These are phyloP conservation scores for Apiotrichum montevideense DNA, from an alignment of 1,284 basidiomycete species.

Conservation along the genomic window DNA sequence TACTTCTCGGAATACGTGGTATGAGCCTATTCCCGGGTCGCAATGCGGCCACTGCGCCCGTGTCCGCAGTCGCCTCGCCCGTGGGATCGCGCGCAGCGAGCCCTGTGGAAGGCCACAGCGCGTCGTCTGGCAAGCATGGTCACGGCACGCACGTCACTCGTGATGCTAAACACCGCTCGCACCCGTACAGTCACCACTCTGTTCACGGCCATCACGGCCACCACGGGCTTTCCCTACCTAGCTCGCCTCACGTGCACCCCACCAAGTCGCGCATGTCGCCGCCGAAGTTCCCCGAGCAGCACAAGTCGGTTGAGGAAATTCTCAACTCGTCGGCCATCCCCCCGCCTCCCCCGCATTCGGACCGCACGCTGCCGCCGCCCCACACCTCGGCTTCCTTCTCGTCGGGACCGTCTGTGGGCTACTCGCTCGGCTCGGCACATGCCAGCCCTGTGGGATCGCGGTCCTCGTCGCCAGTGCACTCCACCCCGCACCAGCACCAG, in stretches of 20 bases:
- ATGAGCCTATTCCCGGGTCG: constrained; percentile 44
- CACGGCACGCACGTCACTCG: constrained; percentile 40
- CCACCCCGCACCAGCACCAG: constrained; percentile 1
- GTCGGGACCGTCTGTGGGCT: constrained; percentile 28
- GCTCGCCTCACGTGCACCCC: constrained; percentile 32
- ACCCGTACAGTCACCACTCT: constrained; percentile 34
- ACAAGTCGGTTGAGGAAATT: constrained; percentile 47
- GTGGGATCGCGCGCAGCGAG: constrained; percentile 37
- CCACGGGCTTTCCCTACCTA: constrained; percentile 29
- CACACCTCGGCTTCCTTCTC: constrained; percentile 28
- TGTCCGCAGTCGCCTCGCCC: constrained; percentile 36
- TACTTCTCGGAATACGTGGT: constrained; percentile 69
- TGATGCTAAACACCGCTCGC: constrained; percentile 43
- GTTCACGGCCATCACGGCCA: constrained; percentile 17
- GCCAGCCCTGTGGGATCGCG: constrained; percentile 39
- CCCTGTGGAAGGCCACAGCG: constrained; percentile 42
- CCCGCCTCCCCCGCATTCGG: constrained; percentile 33
- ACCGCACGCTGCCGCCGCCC: constrained; percentile 42
- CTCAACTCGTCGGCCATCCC: constrained; percentile 44
- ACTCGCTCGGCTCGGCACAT: constrained; percentile 40
- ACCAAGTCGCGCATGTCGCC: constrained; percentile 37
- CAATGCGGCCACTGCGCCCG: constrained; percentile 42
- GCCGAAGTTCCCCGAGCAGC: constrained; percentile 26
- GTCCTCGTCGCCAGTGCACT: constrained; percentile 36
- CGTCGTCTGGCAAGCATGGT: constrained; percentile 45